A percentile compares a stretch with the other conserved stretches of the same genome.
These are phyloP conservation scores for Calycina marina DNA, from an alignment of 2,329 filamentous ascomycete species.

Conservation along the genomic window DNA sequence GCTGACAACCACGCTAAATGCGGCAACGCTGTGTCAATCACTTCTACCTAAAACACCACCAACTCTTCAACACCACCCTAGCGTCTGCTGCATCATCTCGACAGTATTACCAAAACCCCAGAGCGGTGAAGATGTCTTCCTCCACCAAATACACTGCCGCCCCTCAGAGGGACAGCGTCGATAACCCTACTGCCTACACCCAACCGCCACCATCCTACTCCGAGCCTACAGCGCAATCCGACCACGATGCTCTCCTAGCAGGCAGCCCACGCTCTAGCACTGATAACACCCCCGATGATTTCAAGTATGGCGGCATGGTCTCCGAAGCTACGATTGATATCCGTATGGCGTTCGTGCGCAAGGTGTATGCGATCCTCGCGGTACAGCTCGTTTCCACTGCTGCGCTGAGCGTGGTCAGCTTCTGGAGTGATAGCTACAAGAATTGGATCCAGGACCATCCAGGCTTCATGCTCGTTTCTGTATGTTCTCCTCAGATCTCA, in stretches of 20 bases:
- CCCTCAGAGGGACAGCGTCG: slow-evolving; percentile 75
- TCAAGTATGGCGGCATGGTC: slow-evolving; percentile 94
- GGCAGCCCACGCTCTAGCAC: slow-evolving; percentile 64
- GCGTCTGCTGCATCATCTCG: background rate
- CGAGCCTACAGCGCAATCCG: slow-evolving; percentile 36
- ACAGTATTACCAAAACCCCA: background rate
- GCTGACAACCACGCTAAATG: background rate
- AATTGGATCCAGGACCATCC: slow-evolving; percentile 73
- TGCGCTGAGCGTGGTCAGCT: slow-evolving; percentile 67
- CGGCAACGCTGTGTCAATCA: background rate
- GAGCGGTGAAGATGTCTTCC: slow-evolving; percentile 42
- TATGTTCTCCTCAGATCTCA: too few species aligned
- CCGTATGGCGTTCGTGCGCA: slow-evolving; percentile 90
- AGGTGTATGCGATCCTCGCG: slow-evolving; percentile 97
- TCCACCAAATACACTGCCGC: slow-evolving; percentile 73
- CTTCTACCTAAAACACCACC: background rate
- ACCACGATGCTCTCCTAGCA: slow-evolving; percentile 35
- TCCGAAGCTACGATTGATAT: slow-evolving; percentile 91
- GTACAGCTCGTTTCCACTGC: slow-evolving; percentile 80
- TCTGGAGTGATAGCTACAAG: slow-evolving; percentile 69
- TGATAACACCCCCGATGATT: slow-evolving; percentile 91
- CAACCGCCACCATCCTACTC: slow-evolving; percentile 77
- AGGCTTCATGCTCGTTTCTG: slow-evolving; percentile 74
- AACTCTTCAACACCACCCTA: background rate
- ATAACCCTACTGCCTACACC: slow-evolving; percentile 48